A percentile compares a stretch with the other conserved stretches of the same genome.
Conservation (phyloP, 345 rosid genomes). For the Brassica carinata region DNA sequence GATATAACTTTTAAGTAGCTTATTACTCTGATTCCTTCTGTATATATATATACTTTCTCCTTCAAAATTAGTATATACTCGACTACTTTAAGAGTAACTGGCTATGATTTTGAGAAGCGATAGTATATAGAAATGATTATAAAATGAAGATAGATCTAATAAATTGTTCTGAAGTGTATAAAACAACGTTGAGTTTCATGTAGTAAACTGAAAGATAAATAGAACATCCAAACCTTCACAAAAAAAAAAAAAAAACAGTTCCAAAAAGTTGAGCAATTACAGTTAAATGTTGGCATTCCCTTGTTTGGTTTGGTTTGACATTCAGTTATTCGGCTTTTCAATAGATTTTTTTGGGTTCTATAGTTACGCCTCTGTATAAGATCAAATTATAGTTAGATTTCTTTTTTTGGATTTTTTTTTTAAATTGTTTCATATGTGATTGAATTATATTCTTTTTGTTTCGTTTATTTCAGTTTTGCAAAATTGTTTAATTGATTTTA, state of each 20-base stretch:
- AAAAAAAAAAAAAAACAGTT: too few relatives aligned
- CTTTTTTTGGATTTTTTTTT: not conserved
- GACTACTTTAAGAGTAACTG: not conserved
- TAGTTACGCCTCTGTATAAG: too few relatives aligned
- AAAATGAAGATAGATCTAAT: not conserved
- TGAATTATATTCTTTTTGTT: too few relatives aligned
- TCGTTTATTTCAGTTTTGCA: too few relatives aligned
- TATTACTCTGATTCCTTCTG: constrained; percentile 16
- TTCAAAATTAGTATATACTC: not conserved
- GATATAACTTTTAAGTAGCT: not conserved
- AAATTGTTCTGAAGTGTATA: not conserved
- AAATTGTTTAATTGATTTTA: too few relatives aligned
- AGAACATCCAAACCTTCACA: not conserved
- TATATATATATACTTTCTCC: constrained; percentile 4
- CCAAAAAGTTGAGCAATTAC: not conserved
- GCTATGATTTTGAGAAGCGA: not conserved
- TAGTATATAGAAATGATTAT: not conserved
- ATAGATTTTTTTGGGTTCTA: not conserved
- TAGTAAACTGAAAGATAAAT: not conserved
- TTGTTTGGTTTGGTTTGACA: not conserved
- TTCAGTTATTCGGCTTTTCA: not conserved
- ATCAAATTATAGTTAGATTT: not conserved
- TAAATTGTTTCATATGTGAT: too few relatives aligned
- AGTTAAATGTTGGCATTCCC: not conserved
- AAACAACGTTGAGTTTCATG: not conserved